Percentiles rank a stretch among this genome's conserved stretches.
phyloP scores from a whole-genome alignment of 768 basidiomycete genomes.

The Tulasnella sp. region DNA sequence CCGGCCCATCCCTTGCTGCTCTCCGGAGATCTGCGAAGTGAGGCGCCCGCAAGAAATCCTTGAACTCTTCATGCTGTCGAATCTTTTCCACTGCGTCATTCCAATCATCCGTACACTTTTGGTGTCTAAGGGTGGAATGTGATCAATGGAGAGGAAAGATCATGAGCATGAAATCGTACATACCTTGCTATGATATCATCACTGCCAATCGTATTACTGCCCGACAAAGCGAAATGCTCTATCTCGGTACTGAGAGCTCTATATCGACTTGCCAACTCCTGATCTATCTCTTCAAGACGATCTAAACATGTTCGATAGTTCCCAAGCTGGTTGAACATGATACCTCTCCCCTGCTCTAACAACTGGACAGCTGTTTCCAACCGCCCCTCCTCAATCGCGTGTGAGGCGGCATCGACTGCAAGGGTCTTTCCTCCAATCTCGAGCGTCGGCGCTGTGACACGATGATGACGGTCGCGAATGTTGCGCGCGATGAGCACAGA shows the following conservation, averaged over 20 bases:
- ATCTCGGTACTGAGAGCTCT: not conserved
- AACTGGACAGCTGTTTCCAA: not conserved
- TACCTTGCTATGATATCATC: not conserved
- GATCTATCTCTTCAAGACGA: not conserved
- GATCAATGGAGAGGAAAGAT: not conserved
- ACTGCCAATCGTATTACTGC: not conserved
- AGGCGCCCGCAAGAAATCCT: not conserved
- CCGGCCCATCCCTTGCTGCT: slow-evolving; percentile 7
- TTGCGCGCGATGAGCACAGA: not conserved
- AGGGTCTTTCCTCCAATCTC: not conserved
- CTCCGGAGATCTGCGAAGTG: not conserved
- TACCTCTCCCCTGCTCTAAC: not conserved
- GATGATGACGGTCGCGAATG: not conserved
- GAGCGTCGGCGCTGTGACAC: not conserved
- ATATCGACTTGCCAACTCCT: not conserved
- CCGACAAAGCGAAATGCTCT: not conserved
- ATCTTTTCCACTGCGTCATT: not conserved
- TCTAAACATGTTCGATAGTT: not conserved
- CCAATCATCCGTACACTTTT: not conserved
- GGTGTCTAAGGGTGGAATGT: not conserved
- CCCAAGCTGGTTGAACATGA: not conserved
- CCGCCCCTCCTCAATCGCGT: not conserved
- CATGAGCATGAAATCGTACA: not conserved
- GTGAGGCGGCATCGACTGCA: not conserved
- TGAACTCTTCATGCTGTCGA: not conserved